phyloP scores from a whole-genome alignment of 768 basidiomycete species.

The Paxillus rubicundulus region DNA sequence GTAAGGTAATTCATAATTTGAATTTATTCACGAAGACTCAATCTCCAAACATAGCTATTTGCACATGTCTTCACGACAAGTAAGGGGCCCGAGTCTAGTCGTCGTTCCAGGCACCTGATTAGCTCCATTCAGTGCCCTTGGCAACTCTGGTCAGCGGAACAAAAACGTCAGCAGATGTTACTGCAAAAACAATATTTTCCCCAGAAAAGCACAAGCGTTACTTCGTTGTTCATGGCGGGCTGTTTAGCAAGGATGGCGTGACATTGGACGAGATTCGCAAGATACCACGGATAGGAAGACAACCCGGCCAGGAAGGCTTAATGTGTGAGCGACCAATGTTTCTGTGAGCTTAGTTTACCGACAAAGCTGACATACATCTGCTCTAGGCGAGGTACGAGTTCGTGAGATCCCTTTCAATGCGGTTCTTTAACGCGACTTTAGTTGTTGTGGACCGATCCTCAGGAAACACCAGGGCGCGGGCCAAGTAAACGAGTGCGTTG shows the following conservation, averaged over 20 bases:
- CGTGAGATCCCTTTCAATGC: not conserved
- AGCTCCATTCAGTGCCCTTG: conserved; percentile 67
- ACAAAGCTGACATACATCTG: conserved; percentile 7
- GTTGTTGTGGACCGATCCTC: conserved; percentile 97
- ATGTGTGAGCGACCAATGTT: conserved; percentile 68
- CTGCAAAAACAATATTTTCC: conserved; percentile 65
- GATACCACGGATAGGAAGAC: conserved; percentile 80
- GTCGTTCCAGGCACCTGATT: conserved; percentile 4
- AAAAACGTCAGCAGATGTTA: conserved; percentile 43
- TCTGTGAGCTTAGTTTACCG: conserved; percentile 1
- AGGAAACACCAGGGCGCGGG: conserved; percentile 82
- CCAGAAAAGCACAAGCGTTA: conserved; percentile 82
- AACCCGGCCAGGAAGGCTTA: conserved; percentile 91
- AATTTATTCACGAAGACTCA: conserved; percentile 5
- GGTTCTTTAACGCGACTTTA: conserved; percentile 31
- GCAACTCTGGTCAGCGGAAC: conserved; percentile 82
- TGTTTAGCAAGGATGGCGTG: conserved; percentile 95
- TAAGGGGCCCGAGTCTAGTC: conserved; percentile 35
- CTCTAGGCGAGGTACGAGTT: conserved; percentile 57
- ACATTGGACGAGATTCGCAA: conserved; percentile 90
- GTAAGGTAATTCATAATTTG: conserved; percentile 32
- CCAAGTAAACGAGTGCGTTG: conserved; percentile 89
- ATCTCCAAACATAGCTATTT: conserved; percentile 59
- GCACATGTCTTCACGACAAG: conserved; percentile 90
- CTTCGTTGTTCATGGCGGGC: conserved; percentile 94